Evolutionary conservation across 139 green algal species (phyloP).

Genomic region (Deuterostichococcus epilithicus): DNA sequence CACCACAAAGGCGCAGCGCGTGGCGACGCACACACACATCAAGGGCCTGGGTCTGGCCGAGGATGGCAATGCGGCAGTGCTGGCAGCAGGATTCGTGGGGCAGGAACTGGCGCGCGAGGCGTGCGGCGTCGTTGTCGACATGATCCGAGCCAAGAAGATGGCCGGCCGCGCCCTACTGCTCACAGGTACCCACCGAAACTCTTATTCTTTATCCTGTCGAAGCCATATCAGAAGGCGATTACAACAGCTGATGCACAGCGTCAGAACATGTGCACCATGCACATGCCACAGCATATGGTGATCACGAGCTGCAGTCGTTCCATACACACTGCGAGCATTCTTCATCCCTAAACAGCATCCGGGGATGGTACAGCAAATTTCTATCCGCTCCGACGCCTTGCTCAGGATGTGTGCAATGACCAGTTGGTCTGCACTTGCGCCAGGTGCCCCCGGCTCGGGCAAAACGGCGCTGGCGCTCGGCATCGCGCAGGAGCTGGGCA

Average conservation of each 20-base stretch:
- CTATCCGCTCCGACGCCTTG: no score
- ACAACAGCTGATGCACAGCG: no score
- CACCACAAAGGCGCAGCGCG: conserved; percentile 89
- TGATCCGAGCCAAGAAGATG: conserved; percentile 99
- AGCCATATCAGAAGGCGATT: no score
- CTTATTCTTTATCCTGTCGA: not conserved
- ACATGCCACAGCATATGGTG: no score
- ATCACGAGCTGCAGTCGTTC: no score
- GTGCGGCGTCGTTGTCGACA: conserved; percentile 95
- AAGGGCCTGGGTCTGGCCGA: conserved; percentile 91
- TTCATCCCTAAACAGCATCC: no score
- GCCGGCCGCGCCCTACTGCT: conserved; percentile 91
- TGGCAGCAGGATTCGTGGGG: conserved; percentile 84
- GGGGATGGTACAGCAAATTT: no score
- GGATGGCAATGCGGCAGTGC: conserved; percentile 54
- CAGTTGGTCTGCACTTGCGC: not conserved
- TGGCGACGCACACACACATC: conserved; percentile 98
- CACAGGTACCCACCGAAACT: conserved; percentile 32
- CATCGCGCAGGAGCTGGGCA: conserved; percentile 92
- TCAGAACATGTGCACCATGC: no score
- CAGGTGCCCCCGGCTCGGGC: conserved; percentile 91
- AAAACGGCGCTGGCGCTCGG: conserved; percentile 98
- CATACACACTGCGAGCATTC: no score
- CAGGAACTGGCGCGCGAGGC: conserved; percentile 91
- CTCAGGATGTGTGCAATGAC: no score